Percentiles rank a stretch among this genome's conserved stretches.
phyloP scores from a whole-genome alignment of 1,139 yeast genomes.

The Entelexis paramagnoliae region DNA sequence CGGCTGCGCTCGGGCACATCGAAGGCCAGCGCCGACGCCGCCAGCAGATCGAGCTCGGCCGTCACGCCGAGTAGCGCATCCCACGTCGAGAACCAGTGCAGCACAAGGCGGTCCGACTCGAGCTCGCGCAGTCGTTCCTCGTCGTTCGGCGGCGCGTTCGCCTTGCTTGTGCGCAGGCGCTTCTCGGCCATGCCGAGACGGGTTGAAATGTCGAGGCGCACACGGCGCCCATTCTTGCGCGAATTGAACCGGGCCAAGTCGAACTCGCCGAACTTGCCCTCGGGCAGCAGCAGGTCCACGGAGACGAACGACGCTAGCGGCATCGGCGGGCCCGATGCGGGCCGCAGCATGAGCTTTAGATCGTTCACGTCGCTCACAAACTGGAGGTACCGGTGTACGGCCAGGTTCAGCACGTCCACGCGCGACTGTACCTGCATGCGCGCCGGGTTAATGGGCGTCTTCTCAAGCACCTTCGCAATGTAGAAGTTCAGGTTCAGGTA shows the following conservation, averaged over 20 bases:
- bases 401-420: constrained; percentile 11
- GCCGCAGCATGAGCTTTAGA: background rate
- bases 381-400: constrained; percentile 21
- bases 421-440: constrained; percentile 17
- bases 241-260: background rate
- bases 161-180: background rate
- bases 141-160: constrained; percentile 1
- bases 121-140: constrained; percentile 13
- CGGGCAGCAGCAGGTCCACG: constrained; percentile 13
- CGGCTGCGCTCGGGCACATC: background rate
- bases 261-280: constrained; percentile 16
- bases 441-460: constrained; percentile 18
- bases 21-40: background rate
- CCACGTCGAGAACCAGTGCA: constrained; percentile 14
- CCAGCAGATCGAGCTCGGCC: constrained; percentile 15
- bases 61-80: constrained; percentile 1
- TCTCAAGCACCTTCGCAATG: constrained; percentile 26
- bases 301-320: background rate
- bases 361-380: constrained; percentile 12
- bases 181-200: background rate
- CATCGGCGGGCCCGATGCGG: background rate
- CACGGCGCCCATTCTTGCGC: background rate
- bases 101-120: constrained; percentile 8
- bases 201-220: background rate
- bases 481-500: constrained; percentile 44